Evolutionary conservation across 139 green algal genomes (phyloP), one percentile per base, ranked within the genome.

Genomic region (Chlamydomonas asymmetrica): DNA sequence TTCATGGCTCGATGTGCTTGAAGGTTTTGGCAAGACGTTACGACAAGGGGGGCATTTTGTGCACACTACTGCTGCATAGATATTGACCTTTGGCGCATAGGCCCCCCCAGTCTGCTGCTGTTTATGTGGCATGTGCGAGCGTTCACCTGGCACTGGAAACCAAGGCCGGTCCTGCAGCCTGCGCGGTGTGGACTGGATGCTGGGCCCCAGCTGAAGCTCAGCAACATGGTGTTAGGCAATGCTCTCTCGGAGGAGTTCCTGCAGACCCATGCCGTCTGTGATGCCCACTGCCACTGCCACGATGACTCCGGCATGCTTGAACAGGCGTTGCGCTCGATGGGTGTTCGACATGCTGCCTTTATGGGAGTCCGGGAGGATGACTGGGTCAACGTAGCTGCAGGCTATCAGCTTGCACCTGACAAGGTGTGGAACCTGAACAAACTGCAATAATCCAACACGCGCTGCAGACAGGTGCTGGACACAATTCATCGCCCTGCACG

Each of bases 271-370:
- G 69, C 54, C 18, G 9, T 77, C 1, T 38, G 76, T 37, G 79
- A 85, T 57, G 65, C 79, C 23, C 79, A 85, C 67, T 85, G 79
- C 62, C 79, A 85, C 52, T 37, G 63, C 4, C 79, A 23, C 34
- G 39, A 20, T 0, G 52, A 62, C 57, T n/a, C 29, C 18, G 38
- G 37, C 32, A 22, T 34, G n/a, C 18, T 7, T 1, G 29, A n/a
- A n/a, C n/a, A n/a, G n/a, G n/a, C n/a, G n/a, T n/a, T 70, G 32
- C 27, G 8, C 0, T 49, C 38, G 3, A n/a, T 81, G 31, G 13
- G 27, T 3, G 66, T 73, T 9, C 50, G 25, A 4, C 23, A 41
- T 32, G 31, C 84, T 16, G 82, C 82, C 27, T 67, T 80, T 9
- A 87, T 84, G 77, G 77, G 77, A 2, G 78, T 76, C 0, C 52